A percentile compares a stretch with the other conserved stretches of the same genome.
phyloP scores from a whole-genome alignment of 768 basidiomycete genomes.

The Clitopilus passeckerianus region DNA sequence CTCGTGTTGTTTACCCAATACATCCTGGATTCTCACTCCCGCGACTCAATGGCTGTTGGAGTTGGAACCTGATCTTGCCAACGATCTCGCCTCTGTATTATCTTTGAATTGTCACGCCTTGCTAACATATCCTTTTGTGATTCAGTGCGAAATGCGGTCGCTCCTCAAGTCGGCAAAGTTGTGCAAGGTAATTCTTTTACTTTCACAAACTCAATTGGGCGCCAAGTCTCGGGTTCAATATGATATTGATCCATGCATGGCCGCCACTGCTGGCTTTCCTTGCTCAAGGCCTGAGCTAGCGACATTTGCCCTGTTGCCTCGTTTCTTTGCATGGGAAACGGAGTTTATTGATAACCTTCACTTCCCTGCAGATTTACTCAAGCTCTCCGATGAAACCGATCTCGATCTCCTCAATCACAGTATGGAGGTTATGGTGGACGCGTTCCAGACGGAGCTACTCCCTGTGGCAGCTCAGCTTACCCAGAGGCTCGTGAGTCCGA shows the following conservation, averaged over 20 bases:
- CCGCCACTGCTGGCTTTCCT: no score
- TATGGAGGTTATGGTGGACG: conserved; percentile 85
- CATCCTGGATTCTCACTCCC: neutral
- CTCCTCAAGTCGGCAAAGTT: conserved; percentile 79
- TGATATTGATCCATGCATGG: no score
- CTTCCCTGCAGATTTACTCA: conserved; percentile 60
- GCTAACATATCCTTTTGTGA: neutral
- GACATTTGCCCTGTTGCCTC: neutral
- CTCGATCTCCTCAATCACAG: conserved; percentile 77
- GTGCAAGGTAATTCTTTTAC: conserved; percentile 59
- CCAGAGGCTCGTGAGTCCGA: conserved; percentile 58
- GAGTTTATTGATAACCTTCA: neutral
- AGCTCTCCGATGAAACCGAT: conserved; percentile 88
- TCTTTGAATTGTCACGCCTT: neutral
- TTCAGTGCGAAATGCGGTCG: conserved; percentile 62
- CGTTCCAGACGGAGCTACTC: conserved; percentile 78
- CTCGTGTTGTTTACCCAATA: conserved; percentile 1
- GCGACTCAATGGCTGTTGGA: conserved; percentile 1
- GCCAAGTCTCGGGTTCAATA: neutral
- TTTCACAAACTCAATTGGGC: neutral
- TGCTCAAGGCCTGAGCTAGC: neutral
- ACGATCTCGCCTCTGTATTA: neutral
- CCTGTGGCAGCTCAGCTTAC: conserved; percentile 83
- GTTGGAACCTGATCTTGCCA: neutral
- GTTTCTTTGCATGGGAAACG: neutral